A percentile compares a stretch with the other conserved stretches of the same genome.
Evolutionary conservation across 129 eudicot species (phyloP).

Genomic region (Smallanthus sonchifolius): DNA sequence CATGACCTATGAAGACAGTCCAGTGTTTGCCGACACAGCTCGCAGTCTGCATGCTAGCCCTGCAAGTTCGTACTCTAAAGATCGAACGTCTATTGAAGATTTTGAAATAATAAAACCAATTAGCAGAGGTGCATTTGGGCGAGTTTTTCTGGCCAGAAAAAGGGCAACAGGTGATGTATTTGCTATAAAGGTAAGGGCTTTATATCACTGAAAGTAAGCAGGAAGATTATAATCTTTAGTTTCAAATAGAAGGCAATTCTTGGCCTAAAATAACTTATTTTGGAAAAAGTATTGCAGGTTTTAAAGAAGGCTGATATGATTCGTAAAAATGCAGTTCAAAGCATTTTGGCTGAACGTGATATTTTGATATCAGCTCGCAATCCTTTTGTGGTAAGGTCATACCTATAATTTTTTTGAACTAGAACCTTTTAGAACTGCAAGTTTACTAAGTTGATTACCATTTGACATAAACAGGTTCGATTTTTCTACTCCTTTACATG

Average conservation of each 20-base stretch:
- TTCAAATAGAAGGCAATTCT: not conserved
- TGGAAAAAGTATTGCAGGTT: slow-evolving; percentile 53
- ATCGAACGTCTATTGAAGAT: slow-evolving; percentile 93
- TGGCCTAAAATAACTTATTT: slow-evolving; percentile 19
- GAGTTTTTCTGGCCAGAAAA: slow-evolving; percentile 91
- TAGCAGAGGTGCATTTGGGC: slow-evolving; percentile 98
- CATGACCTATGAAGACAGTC: slow-evolving; percentile 61
- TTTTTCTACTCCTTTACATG: slow-evolving; percentile 98
- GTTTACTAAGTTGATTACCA: slow-evolving; percentile 26
- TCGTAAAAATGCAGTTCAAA: slow-evolving; percentile 96
- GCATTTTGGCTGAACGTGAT: slow-evolving; percentile 95
- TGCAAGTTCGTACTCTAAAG: slow-evolving; percentile 63
- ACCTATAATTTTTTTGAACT: not conserved
- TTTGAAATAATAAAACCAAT: slow-evolving; percentile 98
- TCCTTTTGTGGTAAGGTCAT: slow-evolving; percentile 89
- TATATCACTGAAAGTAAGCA: slow-evolving; percentile 3
- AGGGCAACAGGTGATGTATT: slow-evolving; percentile 95
- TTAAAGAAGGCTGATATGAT: slow-evolving; percentile 96
- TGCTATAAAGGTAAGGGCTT: slow-evolving; percentile 81
- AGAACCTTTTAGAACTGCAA: slow-evolving; percentile 1
- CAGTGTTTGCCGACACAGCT: slow-evolving; percentile 54
- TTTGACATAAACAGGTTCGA: slow-evolving; percentile 70
- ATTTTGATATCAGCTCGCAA: slow-evolving; percentile 87
- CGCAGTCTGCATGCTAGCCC: slow-evolving; percentile 92
- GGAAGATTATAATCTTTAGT: not conserved